phyloP scores from a whole-genome alignment of 768 basidiomycete species.

The Agaricus sinodeliciosus region DNA sequence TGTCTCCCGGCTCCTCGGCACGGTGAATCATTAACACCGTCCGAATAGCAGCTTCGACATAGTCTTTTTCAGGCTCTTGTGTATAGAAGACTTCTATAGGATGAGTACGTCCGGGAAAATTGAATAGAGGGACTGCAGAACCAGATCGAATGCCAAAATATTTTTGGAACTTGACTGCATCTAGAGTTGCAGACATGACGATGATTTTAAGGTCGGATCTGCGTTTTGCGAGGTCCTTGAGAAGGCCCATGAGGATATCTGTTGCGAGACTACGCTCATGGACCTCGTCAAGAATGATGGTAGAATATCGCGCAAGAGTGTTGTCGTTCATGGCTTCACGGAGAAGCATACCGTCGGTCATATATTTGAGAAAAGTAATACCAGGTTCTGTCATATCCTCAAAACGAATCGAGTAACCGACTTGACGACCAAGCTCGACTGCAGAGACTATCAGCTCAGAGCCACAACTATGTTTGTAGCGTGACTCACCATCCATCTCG shows the following conservation, averaged over 20 bases:
- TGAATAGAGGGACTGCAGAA: slow-evolving; percentile 71
- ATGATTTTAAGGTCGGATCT: slow-evolving; percentile 93
- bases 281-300: slow-evolving; percentile 97
- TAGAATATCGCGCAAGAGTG: slow-evolving; percentile 82
- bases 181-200: slow-evolving; percentile 97
- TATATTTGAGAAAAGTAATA: slow-evolving; percentile 95
- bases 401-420: slow-evolving; percentile 97
- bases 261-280: slow-evolving; percentile 98
- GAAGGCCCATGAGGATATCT: slow-evolving; percentile 96
- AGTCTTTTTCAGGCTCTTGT: slow-evolving; percentile 89
- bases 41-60: slow-evolving; percentile 94
- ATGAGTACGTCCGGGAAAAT: slow-evolving; percentile 89
- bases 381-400: slow-evolving; percentile 92
- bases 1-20: slow-evolving; percentile 88
- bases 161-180: slow-evolving; percentile 93
- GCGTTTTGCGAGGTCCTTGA: slow-evolving; percentile 77
- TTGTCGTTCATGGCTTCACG: slow-evolving; percentile 98
- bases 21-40: slow-evolving; percentile 97
- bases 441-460: slow-evolving; percentile 6
- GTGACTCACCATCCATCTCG: slow-evolving; percentile 88
- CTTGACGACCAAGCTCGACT: slow-evolving; percentile 91
- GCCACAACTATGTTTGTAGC: not conserved
- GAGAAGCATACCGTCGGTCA: slow-evolving; percentile 99
- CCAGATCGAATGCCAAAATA: slow-evolving; percentile 64
- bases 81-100: slow-evolving; percentile 96